These are phyloP conservation scores for Neofusicoccum sp. DNA, from an alignment of 2,329 filamentous ascomycete species.

Conservation along the genomic window DNA sequence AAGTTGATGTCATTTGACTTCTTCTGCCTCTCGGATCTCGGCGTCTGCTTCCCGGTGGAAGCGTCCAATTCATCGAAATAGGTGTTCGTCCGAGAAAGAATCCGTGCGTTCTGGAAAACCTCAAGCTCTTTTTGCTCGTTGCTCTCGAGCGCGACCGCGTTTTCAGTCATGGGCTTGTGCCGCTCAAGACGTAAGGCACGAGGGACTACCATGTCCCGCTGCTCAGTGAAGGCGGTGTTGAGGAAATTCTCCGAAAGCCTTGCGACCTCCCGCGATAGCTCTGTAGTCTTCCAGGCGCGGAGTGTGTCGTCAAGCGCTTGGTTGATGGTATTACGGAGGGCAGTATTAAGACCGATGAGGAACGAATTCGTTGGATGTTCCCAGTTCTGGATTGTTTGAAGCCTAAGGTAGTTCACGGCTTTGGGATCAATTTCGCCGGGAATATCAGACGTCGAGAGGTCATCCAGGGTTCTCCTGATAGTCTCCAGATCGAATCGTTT, in stretches of 20 bases:
- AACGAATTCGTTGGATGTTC: slow-evolving; percentile 26
- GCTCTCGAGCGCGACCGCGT: slow-evolving; percentile 23
- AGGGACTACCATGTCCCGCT: slow-evolving; percentile 22
- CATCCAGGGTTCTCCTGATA: slow-evolving; percentile 26
- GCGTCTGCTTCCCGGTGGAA: slow-evolving; percentile 19
- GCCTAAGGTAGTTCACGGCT: slow-evolving; percentile 33
- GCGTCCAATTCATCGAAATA: slow-evolving; percentile 28
- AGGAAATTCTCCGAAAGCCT: slow-evolving; percentile 30
- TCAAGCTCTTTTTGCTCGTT: slow-evolving; percentile 24
- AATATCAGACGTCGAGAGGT: slow-evolving; percentile 30
- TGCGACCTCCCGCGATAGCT: slow-evolving; percentile 28
- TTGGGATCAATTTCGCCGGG: slow-evolving; percentile 36
- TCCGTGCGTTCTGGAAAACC: slow-evolving; percentile 28
- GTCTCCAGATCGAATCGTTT: slow-evolving; percentile 31
- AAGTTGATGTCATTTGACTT: slow-evolving; percentile 28
- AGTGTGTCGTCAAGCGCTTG: slow-evolving; percentile 32
- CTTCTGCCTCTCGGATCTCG: slow-evolving; percentile 29
- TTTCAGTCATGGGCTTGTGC: slow-evolving; percentile 36
- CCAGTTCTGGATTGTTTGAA: slow-evolving; percentile 32
- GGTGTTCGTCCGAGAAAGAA: slow-evolving; percentile 25
- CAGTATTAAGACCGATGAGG: slow-evolving; percentile 24
- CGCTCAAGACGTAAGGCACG: slow-evolving; percentile 33
- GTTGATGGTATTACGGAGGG: slow-evolving; percentile 23
- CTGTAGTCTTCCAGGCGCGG: slow-evolving; percentile 27
- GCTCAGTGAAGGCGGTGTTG: slow-evolving; percentile 26